phyloP scores from a whole-genome alignment of 2,329 filamentous ascomycete species.

The Huntiella abstrusa region DNA sequence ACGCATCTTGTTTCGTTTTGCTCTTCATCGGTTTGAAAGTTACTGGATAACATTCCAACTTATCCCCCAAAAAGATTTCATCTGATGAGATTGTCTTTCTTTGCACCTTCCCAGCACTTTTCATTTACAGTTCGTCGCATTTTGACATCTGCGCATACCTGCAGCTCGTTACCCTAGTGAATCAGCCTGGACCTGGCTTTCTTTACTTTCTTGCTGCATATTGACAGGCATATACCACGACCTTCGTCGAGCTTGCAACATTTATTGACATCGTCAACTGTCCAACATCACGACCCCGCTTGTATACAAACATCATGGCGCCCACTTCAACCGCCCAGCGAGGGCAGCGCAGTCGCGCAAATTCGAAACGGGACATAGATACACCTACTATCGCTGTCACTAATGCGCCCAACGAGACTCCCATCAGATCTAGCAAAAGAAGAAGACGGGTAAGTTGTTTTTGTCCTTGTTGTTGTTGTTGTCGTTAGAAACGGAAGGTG shows the following conservation, averaged over 20 bases:
- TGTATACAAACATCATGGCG: not conserved
- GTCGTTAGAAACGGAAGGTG: no score
- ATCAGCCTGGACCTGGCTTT: not conserved
- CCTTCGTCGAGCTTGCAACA: no score
- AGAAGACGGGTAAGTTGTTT: slow-evolving; percentile 35
- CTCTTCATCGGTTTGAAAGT: no score
- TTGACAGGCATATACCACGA: not conserved
- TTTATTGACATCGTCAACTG: no score
- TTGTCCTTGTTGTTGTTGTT: no score
- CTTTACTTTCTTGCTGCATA: not conserved
- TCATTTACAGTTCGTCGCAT: not conserved
- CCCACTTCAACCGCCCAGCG: slow-evolving; percentile 16
- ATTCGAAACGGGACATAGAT: slow-evolving; percentile 18
- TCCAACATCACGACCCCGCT: no score
- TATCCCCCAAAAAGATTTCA: no score
- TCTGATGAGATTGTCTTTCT: no score
- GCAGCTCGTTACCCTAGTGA: not conserved
- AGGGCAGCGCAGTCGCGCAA: slow-evolving; percentile 19
- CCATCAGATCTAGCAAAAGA: slow-evolving; percentile 43
- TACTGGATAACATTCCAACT: no score
- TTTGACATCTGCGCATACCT: not conserved
- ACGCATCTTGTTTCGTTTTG: no score
- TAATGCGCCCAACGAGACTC: slow-evolving; percentile 33
- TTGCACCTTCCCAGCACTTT: no score
- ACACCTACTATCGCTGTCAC: slow-evolving; percentile 12